These are phyloP conservation scores for Curvularia sp. DNA, from an alignment of 2,329 filamentous ascomycete species.

Conservation along the genomic window DNA sequence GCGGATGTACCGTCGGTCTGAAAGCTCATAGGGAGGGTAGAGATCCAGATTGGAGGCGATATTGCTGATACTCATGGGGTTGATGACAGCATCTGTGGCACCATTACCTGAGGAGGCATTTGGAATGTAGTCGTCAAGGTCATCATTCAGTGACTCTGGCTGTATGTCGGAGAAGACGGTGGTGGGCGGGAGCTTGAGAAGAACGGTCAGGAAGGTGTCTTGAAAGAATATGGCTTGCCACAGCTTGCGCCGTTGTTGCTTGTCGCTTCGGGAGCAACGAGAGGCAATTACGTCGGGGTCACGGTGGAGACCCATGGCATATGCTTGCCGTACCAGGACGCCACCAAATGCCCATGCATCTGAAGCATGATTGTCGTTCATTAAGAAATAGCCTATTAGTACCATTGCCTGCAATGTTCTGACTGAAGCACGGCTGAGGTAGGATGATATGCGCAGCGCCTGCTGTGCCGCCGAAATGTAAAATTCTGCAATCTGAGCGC, in stretches of 20 bases:
- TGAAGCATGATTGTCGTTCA: conserved; percentile 84
- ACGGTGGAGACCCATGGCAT: conserved; percentile 81
- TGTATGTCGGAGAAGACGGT: conserved; percentile 81
- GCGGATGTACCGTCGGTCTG: conserved; percentile 66
- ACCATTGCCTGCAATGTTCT: conserved; percentile 82
- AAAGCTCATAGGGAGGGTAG: conserved; percentile 50
- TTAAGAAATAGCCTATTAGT: conserved; percentile 81
- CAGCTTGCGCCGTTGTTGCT: conserved; percentile 78
- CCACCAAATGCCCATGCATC: conserved; percentile 85
- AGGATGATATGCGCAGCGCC: conserved; percentile 76
- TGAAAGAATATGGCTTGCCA: conserved; percentile 84
- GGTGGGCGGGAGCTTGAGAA: conserved; percentile 77
- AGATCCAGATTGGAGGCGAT: conserved; percentile 53
- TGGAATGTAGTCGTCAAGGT: conserved; percentile 68
- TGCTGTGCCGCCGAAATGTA: conserved; percentile 83
- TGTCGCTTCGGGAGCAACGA: conserved; percentile 72
- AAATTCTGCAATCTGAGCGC: conserved; percentile 80
- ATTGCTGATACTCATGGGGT: conserved; percentile 60
- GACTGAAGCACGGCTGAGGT: conserved; percentile 76
- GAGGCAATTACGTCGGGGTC: conserved; percentile 77
- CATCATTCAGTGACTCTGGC: conserved; percentile 75
- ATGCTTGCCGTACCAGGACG: conserved; percentile 77
- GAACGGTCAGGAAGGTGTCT: conserved; percentile 80
- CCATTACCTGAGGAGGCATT: conserved; percentile 62
- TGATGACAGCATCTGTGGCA: conserved; percentile 53